Evolutionary conservation across 805 yeast genomes (phyloP), one percentile per base, ranked within the genome.

Genomic region (Starmerella scarabaei): DNA sequence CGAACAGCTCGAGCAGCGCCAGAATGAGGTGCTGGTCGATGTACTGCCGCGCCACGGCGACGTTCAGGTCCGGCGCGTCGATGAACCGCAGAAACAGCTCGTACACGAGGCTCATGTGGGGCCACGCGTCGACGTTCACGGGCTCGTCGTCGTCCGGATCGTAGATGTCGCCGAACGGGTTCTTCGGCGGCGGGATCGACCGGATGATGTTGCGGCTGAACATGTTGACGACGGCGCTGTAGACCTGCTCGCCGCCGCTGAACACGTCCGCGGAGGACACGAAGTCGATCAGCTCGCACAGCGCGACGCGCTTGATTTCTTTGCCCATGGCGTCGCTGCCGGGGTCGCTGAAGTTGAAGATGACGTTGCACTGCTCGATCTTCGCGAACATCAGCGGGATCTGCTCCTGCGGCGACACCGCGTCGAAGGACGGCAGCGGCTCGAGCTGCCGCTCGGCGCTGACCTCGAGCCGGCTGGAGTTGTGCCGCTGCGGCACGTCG

Each of bases 91-190:
- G 65, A 58, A 91, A 88, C 54, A 91, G 84, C 60, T 91, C 97
- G 64, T 91, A 91, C 24, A 86, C 93, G 32, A 85, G 72, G 61
- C 84, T 93, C 97, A 91, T 91, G 59, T 91, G 98, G 11, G 97
- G 94, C 98, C 98, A 91, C 8, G 96, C 86, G 48, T 88, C 73
- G 59, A 91, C 97, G 53, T 77, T 75, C 29, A 91, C 93, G 3
- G 97, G 97, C 62, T 91, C 98, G 64, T 91, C 98, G 63, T 91
- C 98, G 62, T 91, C 98, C 1, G 98, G 98, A 54, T 91, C 98
- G 60, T 73, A 91, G 30, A 88, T 73, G 49, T 91, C 98, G 29
- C 98, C 98, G 34, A 86, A 72, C 4, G 97, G 97, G 58, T 91
- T 91, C 28, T 86, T 94, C 1, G 97, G 96, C 1, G 98, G 98